A percentile compares a stretch with the other conserved stretches of the same genome.
phyloP scores from a whole-genome alignment of 495 filamentous ascomycete species.

The Chaetomium fimeti region DNA sequence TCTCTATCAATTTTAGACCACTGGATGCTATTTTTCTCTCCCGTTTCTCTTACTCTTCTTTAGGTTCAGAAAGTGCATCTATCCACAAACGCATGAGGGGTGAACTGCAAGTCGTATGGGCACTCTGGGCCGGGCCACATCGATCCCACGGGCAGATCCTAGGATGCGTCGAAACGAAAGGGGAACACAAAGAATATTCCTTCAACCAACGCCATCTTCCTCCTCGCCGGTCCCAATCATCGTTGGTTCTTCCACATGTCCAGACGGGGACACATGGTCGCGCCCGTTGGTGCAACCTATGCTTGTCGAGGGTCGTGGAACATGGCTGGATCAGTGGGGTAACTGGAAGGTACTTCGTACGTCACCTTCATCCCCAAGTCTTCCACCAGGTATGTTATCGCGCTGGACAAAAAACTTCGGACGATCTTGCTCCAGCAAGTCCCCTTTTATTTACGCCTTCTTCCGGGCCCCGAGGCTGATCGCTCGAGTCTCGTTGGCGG shows the following conservation, averaged over 20 bases:
- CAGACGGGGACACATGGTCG: not conserved
- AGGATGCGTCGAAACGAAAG: conserved; percentile 7
- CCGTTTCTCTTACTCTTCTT: no score
- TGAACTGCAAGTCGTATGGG: no score
- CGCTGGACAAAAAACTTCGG: not conserved
- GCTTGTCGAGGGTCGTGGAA: conserved; percentile 10
- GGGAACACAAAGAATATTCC: not conserved
- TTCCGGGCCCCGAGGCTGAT: not conserved
- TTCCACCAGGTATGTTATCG: not conserved
- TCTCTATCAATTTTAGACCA: no score
- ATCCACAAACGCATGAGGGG: no score
- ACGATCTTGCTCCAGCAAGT: not conserved
- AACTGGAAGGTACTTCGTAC: not conserved
- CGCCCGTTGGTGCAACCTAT: not conserved
- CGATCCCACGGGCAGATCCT: not conserved
- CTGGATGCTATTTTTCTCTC: no score
- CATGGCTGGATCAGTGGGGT: not conserved
- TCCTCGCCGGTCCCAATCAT: not conserved
- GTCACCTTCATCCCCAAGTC: not conserved
- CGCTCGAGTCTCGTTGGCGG: not conserved
- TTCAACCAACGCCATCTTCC: not conserved
- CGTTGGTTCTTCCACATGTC: no score
- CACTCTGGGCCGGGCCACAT: conserved; percentile 4
- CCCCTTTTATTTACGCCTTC: not conserved
- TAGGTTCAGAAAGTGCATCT: no score